Evolutionary conservation across 225 moss, liverwort and hornwort genomes (phyloP), one percentile per base, ranked within the genome.

Genomic region (Rhytidiadelphus loreus): DNA sequence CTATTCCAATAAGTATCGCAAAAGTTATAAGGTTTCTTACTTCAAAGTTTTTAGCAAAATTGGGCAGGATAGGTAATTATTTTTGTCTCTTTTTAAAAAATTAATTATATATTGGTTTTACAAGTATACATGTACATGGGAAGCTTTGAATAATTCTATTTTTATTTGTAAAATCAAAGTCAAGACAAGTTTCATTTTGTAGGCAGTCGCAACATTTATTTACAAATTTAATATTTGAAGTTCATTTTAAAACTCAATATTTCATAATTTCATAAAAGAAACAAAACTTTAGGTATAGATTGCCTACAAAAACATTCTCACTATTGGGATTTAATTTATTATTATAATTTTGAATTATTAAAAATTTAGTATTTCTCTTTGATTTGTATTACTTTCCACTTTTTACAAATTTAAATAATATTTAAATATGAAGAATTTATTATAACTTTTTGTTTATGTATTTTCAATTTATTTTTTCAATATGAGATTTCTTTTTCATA

Each of bases 101-200:
- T 9, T 13, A 72, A 46, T 30, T 3, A 2, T 21, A 19, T 7
- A 6, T 50, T 74, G 7, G 2, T 20, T 50, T 48, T 33, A 17
- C 0, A 75, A 0, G 1, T 32, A 32, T 19, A 30, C 1, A 20
- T 44, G 4, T 74, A 48, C 0, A 1, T 48, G 1, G 3, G 50
- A 75, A 8, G 2, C 8, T 75, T 20, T 75, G 3, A 50, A 32
- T 20, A 20, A 20, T 75, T 50, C 8, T 50, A 8, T 20, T 50
- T 75, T 20, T 7, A 2, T 48, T 20, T 6, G 50, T 1, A 32
- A 32, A 20, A 21, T 50, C 4, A 50, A 75, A 50, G 32, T 33
- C 7, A 4, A 75, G 20, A 13, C 32, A 50, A 32, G 13, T 32
- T 75, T 75, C 4, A 21, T 75, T 50, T 21, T 75, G 21, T 13